These are phyloP conservation scores for Mesembryanthemum crystallinum DNA, from an alignment of 148 eudicot species.

Conservation along the genomic window DNA sequence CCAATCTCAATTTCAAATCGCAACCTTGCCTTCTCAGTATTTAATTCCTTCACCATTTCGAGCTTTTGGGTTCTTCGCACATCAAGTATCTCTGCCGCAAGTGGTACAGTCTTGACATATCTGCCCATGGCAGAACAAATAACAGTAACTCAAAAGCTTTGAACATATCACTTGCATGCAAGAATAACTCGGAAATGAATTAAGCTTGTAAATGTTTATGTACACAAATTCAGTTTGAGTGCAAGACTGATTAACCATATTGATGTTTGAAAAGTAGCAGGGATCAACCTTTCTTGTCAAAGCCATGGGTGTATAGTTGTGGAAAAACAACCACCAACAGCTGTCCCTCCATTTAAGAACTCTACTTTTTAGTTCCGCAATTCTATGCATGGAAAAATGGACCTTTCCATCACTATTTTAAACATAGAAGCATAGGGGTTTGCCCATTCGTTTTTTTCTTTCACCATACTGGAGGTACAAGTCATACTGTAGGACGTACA, in stretches of 20 bases:
- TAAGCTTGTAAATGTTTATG: not conserved
- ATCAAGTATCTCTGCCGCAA: slow-evolving; percentile 89
- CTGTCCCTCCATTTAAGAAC: too few relatives aligned
- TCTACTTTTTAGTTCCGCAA: too few relatives aligned
- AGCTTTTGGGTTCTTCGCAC: slow-evolving; percentile 83
- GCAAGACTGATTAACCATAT: not conserved
- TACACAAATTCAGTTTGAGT: not conserved
- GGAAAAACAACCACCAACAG: too few relatives aligned
- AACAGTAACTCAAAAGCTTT: not conserved
- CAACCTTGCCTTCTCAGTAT: slow-evolving; percentile 64
- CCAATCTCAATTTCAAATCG: slow-evolving; percentile 91
- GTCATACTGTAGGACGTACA: too few relatives aligned
- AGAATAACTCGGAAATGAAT: not conserved
- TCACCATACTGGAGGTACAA: too few relatives aligned
- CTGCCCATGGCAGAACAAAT: slow-evolving; percentile 40
- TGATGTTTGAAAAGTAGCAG: too few relatives aligned
- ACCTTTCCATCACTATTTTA: too few relatives aligned
- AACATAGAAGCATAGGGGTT: too few relatives aligned
- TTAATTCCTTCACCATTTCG: slow-evolving; percentile 78
- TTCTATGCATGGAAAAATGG: too few relatives aligned
- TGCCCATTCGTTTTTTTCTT: too few relatives aligned
- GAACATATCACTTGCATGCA: not conserved
- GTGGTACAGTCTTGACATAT: slow-evolving; percentile 94
- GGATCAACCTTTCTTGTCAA: too few relatives aligned
- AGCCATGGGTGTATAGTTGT: too few relatives aligned